phyloP scores from a whole-genome alignment of 176 grass and related monocot genomes.

The Bolboschoenus planiculmis region DNA sequence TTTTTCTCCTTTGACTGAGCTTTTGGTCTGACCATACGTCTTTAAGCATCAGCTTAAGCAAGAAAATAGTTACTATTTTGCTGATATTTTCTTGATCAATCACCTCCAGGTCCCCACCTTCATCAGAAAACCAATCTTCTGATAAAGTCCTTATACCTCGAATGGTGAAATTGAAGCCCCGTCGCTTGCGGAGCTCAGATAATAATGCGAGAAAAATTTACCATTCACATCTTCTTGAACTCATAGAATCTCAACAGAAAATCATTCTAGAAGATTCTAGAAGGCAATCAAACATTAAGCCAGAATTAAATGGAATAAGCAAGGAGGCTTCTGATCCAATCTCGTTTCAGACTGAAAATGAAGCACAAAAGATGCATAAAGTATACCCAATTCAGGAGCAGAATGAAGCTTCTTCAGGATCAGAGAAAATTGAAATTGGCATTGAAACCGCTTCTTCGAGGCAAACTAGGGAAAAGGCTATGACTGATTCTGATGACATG shows the following conservation, averaged over 20 bases:
- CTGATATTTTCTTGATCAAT: conserved; percentile 19
- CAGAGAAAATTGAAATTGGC: conserved; percentile 31
- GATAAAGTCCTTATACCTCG: conserved; percentile 48
- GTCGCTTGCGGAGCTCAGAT: conserved; percentile 32
- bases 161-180: conserved; percentile 67
- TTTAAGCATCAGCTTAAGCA: neutral
- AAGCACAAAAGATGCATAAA: conserved; percentile 30
- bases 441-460: neutral
- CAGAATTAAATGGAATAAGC: conserved; percentile 37
- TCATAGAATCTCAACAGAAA: conserved; percentile 72
- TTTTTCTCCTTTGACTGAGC: neutral
- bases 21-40: neutral
- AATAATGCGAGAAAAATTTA: conserved; percentile 41
- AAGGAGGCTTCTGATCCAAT: conserved; percentile 23
- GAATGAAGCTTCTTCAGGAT: conserved; percentile 31
- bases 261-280: conserved; percentile 46
- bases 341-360: conserved; percentile 10
- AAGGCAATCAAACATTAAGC: conserved; percentile 34
- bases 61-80: conserved; percentile 10
- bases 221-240: conserved; percentile 53
- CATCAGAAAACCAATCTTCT: conserved; percentile 46
- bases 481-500: conserved; percentile 41
- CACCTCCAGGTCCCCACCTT: conserved; percentile 37
- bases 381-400: conserved; percentile 31
- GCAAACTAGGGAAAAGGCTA: conserved; percentile 8